Conservation (phyloP, 2,329 filamentous ascomycete species). For the Ophiosphaerella narmari region DNA sequence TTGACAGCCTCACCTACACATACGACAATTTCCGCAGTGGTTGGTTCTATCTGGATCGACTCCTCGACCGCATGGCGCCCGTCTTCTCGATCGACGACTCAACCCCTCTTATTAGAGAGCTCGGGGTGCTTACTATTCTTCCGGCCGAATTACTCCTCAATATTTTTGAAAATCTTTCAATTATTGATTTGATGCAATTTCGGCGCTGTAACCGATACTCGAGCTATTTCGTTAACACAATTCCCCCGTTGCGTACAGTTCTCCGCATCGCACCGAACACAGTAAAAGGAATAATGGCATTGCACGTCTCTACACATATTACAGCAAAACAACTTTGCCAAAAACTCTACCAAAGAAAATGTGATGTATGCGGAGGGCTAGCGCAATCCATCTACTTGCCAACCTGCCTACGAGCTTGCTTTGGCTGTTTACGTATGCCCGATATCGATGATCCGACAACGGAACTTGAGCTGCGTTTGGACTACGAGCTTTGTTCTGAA, state of each 20-base stretch:
- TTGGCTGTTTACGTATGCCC: slow-evolving; percentile 6
- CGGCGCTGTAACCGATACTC: slow-evolving; percentile 12
- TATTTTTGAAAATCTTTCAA: slow-evolving; percentile 11
- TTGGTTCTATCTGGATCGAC: slow-evolving; percentile 12
- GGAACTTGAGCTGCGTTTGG: slow-evolving; percentile 1
- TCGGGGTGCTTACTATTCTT: slow-evolving; percentile 8
- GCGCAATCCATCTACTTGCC: slow-evolving; percentile 11
- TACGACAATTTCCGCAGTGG: slow-evolving; percentile 3
- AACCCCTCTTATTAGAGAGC: slow-evolving; percentile 5
- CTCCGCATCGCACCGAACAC: slow-evolving; percentile 12
- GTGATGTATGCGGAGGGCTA: slow-evolving; percentile 9
- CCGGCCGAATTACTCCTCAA: slow-evolving; percentile 8
- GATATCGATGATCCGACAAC: background rate
- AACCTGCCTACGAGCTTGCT: slow-evolving; percentile 12
- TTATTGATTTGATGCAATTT: slow-evolving; percentile 11
- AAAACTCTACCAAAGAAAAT: slow-evolving; percentile 10
- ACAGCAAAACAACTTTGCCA: slow-evolving; percentile 6
- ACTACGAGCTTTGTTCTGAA: background rate
- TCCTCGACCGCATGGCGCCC: slow-evolving; percentile 10
- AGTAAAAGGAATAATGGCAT: slow-evolving; percentile 10
- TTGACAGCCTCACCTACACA: slow-evolving; percentile 11
- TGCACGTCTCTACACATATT: slow-evolving; percentile 11
- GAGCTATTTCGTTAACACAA: slow-evolving; percentile 8
- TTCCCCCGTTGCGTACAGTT: slow-evolving; percentile 7
- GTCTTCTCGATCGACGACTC: slow-evolving; percentile 7